Evolutionary conservation across 495 filamentous ascomycete genomes (phyloP).

Genomic region (Penicillium chermesinum): DNA sequence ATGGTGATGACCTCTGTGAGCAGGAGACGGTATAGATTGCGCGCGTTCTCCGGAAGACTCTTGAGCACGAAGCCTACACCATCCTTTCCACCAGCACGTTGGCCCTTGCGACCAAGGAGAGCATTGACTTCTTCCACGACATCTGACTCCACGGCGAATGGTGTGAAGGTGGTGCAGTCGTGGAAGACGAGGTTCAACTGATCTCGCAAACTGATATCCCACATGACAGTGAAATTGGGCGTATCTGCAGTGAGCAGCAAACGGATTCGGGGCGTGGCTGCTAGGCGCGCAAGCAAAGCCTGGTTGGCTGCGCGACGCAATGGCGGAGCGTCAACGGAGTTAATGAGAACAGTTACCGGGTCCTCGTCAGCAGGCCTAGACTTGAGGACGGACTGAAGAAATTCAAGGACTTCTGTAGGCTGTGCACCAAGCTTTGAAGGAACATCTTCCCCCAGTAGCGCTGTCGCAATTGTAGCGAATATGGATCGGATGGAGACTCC

Average conservation of each 20-base stretch:
- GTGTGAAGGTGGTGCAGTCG: slow-evolving; percentile 84
- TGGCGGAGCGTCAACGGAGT: slow-evolving; percentile 76
- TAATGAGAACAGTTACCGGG: slow-evolving; percentile 66
- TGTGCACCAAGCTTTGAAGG: slow-evolving; percentile 55
- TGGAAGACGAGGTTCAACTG: slow-evolving; percentile 86
- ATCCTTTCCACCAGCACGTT: slow-evolving; percentile 79
- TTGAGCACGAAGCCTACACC: slow-evolving; percentile 88
- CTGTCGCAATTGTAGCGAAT: slow-evolving; percentile 64
- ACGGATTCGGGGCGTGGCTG: slow-evolving; percentile 65
- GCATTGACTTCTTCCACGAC: slow-evolving; percentile 84
- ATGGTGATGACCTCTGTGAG: slow-evolving; percentile 78
- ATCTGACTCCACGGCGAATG: slow-evolving; percentile 65
- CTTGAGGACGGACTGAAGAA: slow-evolving; percentile 55
- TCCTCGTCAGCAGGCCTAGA: slow-evolving; percentile 31
- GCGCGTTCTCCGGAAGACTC: slow-evolving; percentile 86
- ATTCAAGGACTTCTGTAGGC: slow-evolving; percentile 60
- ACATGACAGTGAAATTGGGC: slow-evolving; percentile 79
- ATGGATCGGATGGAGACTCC: slow-evolving; percentile 74
- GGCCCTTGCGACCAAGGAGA: slow-evolving; percentile 77
- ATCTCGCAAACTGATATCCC: slow-evolving; percentile 76
- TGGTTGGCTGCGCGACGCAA: slow-evolving; percentile 69
- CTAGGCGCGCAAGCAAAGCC: slow-evolving; percentile 67
- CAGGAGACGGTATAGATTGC: slow-evolving; percentile 75
- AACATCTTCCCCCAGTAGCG: slow-evolving; percentile 53
- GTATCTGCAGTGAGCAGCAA: slow-evolving; percentile 81